phyloP scores from a whole-genome alignment of 1,284 basidiomycete genomes.

The Heterobasidion occidentale region DNA sequence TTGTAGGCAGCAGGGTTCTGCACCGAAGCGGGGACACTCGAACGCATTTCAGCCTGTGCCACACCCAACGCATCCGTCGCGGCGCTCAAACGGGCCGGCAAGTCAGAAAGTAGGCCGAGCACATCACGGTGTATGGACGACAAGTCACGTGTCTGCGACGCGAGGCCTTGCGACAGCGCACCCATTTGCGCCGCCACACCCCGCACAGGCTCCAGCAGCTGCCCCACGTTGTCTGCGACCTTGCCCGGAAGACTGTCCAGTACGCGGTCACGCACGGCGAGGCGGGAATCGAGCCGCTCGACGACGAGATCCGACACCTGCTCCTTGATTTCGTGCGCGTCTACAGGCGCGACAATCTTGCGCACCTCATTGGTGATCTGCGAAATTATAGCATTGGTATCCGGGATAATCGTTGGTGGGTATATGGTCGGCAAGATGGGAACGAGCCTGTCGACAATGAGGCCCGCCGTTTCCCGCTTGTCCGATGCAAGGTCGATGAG shows the following conservation, averaged over 20 bases:
- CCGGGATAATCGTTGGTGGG: constrained; percentile 31
- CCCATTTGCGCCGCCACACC: constrained; percentile 28
- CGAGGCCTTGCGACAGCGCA: constrained; percentile 35
- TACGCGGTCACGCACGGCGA: constrained; percentile 65
- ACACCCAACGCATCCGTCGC: constrained; percentile 32
- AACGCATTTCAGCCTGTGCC: constrained; percentile 22
- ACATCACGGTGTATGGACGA: constrained; percentile 21
- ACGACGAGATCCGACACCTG: constrained; percentile 80
- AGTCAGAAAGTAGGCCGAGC: constrained; percentile 27
- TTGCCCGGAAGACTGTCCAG: constrained; percentile 50
- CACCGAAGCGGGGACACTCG: constrained; percentile 18
- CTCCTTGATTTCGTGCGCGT: constrained; percentile 78
- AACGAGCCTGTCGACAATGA: constrained; percentile 68
- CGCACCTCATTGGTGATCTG: constrained; percentile 62
- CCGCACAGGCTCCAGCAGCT: constrained; percentile 39
- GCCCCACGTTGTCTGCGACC: constrained; percentile 45
- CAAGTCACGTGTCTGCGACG: constrained; percentile 28
- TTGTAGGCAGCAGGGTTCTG: constrained; percentile 13
- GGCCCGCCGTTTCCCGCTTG: constrained; percentile 73
- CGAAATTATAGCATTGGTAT: constrained; percentile 46
- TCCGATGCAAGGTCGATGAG: constrained; percentile 81
- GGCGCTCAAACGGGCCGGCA: constrained; percentile 33
- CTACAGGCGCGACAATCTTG: constrained; percentile 62
- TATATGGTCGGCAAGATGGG: constrained; percentile 51
- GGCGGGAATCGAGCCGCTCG: constrained; percentile 70